phyloP scores from a whole-genome alignment of 1,139 yeast genomes.

The Pichia sp. region DNA sequence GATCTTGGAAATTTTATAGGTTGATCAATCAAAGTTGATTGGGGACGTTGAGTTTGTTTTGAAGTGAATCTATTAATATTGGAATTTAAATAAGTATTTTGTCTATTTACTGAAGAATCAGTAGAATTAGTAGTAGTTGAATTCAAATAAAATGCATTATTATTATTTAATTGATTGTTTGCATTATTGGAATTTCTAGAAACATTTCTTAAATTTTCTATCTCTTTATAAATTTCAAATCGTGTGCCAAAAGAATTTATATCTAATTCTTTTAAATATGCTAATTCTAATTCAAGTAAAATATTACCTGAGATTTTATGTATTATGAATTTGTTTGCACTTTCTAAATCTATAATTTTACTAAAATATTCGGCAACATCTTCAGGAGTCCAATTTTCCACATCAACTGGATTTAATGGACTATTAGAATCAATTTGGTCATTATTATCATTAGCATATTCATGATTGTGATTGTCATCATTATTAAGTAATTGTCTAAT shows the following conservation, averaged over 20 bases:
- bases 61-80: slow-evolving; percentile 6
- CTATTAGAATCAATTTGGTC: slow-evolving; percentile 5
- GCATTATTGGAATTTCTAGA: slow-evolving; percentile 7
- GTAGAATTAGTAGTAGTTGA: background rate
- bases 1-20: background rate
- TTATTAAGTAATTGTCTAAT: too few species aligned
- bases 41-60: slow-evolving; percentile 4
- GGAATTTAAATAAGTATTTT: background rate
- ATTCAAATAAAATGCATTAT: background rate
- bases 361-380: slow-evolving; percentile 78
- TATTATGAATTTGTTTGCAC: slow-evolving; percentile 71
- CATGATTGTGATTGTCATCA: too few species aligned
- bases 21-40: background rate
- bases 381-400: slow-evolving; percentile 72
- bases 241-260: slow-evolving; percentile 92
- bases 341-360: slow-evolving; percentile 57
- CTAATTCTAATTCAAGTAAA: slow-evolving; percentile 74
- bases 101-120: slow-evolving; percentile 11
- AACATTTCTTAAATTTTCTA: slow-evolving; percentile 54
- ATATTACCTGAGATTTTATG: slow-evolving; percentile 89
- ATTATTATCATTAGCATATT: too few species aligned
- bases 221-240: slow-evolving; percentile 84
- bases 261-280: slow-evolving; percentile 84
- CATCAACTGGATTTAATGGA: slow-evolving; percentile 35
- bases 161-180: background rate